Conservation (phyloP, 176 grass and related monocot species). For the Bromus sterilis region DNA sequence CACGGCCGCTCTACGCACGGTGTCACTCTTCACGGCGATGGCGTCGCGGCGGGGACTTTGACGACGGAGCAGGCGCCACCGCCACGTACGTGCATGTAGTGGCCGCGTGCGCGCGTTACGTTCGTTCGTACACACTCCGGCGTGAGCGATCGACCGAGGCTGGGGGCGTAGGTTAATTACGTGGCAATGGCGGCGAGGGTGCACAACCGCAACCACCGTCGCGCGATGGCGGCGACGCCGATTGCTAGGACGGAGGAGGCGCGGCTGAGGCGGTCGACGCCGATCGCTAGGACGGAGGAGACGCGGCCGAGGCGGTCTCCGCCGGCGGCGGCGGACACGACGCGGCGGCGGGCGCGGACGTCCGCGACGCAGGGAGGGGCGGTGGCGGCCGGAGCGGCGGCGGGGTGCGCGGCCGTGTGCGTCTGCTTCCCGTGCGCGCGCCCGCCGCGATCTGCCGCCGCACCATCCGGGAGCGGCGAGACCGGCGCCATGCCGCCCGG, state of each 20-base stretch:
- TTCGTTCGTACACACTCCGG: too few species aligned
- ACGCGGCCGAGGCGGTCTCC: constrained; percentile 21
- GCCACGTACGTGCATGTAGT: background rate
- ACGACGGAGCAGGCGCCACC: background rate
- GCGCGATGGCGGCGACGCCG: background rate
- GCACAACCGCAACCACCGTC: background rate
- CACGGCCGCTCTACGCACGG: background rate
- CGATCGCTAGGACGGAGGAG: background rate
- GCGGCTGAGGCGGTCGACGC: constrained; percentile 15
- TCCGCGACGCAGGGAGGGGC: constrained; percentile 55
- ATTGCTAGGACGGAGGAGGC: background rate
- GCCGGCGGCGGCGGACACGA: background rate
- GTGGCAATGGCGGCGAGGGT: constrained; percentile 1
- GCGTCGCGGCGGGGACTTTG: constrained; percentile 1
- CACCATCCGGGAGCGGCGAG: background rate
- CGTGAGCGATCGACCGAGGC: background rate
- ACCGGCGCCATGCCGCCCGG: background rate
- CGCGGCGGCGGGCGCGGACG: constrained; percentile 10
- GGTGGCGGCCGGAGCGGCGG: constrained; percentile 65
- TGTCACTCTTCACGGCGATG: background rate
- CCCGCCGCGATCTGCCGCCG: constrained; percentile 55
- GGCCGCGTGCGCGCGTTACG: background rate
- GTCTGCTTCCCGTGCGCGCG: constrained; percentile 73
- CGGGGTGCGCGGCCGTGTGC: constrained; percentile 54
- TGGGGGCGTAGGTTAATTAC: background rate